These are phyloP conservation scores for Nakaseomyces nivariensis DNA, from an alignment of 1,139 yeast species.

Conservation along the genomic window DNA sequence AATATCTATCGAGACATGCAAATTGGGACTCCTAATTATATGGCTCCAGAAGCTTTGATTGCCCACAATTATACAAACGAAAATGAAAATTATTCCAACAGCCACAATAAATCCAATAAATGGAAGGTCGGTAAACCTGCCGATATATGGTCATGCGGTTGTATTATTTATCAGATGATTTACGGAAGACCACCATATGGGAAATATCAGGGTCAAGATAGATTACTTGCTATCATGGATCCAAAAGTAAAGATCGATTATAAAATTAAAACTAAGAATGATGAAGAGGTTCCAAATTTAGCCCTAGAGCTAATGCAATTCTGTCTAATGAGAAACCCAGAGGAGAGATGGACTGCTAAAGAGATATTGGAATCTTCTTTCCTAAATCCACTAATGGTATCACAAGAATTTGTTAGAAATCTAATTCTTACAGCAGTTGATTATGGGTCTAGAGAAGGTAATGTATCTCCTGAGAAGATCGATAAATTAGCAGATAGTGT, in stretches of 20 bases:
- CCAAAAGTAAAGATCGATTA: conserved; percentile 71
- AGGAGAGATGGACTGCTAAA: conserved; percentile 53
- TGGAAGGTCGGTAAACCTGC: conserved; percentile 95
- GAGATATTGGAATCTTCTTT: conserved; percentile 53
- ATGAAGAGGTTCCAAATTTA: conserved; percentile 54
- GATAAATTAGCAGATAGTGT: conserved; percentile 43
- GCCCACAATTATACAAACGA: conserved; percentile 39
- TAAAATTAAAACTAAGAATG: conserved; percentile 55
- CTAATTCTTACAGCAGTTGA: conserved; percentile 67
- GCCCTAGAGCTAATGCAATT: conserved; percentile 63
- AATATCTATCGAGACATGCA: conserved; percentile 85
- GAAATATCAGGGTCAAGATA: conserved; percentile 63
- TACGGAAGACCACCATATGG: conserved; percentile 93
- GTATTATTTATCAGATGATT: conserved; percentile 90
- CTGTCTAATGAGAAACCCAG: conserved; percentile 68
- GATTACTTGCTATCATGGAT: conserved; percentile 77
- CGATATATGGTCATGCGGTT: conserved; percentile 97
- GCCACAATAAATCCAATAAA: conserved; percentile 38
- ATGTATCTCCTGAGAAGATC: conserved; percentile 35
- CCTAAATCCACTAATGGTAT: conserved; percentile 64
- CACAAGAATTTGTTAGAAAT: conserved; percentile 56
- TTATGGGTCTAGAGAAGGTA: conserved; percentile 45
- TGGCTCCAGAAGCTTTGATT: conserved; percentile 93
- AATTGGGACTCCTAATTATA: conserved; percentile 92
- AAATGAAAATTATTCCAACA: conserved; percentile 23